A percentile compares a stretch with the other conserved stretches of the same genome.
Conservation (phyloP, 257 asterid genomes). For the Solanum megistacrolobum region DNA sequence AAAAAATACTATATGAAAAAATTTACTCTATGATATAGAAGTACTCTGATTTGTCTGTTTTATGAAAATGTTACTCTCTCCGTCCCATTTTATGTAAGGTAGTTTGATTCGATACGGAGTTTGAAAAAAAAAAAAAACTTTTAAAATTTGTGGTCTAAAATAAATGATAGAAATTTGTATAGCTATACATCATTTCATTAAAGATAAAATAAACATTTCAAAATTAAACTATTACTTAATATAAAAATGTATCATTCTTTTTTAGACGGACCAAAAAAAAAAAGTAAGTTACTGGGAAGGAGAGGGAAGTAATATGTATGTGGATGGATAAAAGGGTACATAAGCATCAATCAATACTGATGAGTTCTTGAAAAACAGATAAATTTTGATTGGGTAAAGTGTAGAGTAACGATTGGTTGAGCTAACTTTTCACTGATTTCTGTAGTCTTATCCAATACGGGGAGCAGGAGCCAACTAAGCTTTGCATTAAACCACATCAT, state of each 20-base stretch:
- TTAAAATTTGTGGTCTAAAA: too few species aligned
- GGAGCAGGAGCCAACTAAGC: conserved; percentile 25
- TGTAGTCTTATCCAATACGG: conserved; percentile 26
- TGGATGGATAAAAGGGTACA: background rate
- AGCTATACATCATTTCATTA: too few species aligned
- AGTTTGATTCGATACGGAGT: too few species aligned
- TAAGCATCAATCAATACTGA: background rate
- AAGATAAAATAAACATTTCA: too few species aligned
- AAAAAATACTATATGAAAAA: background rate
- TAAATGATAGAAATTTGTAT: too few species aligned
- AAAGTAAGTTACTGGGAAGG: too few species aligned
- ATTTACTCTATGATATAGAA: too few species aligned
- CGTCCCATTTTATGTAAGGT: too few species aligned
- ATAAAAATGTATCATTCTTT: too few species aligned
- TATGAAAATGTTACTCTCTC: background rate
- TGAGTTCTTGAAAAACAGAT: background rate
- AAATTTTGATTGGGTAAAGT: conserved; percentile 10
- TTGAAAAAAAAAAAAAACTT: too few species aligned
- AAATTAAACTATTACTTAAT: too few species aligned
- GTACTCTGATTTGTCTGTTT: too few species aligned
- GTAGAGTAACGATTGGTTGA: conserved; percentile 2
- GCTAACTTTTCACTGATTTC: conserved; percentile 5
- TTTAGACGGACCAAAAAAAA: fast-evolving
- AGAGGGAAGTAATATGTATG: background rate
- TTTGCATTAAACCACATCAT: conserved; percentile 3